Percentiles rank a stretch among this genome's conserved stretches.
Conservation (phyloP, 139 green algal genomes). For the Mychonastes homosphaera region DNA sequence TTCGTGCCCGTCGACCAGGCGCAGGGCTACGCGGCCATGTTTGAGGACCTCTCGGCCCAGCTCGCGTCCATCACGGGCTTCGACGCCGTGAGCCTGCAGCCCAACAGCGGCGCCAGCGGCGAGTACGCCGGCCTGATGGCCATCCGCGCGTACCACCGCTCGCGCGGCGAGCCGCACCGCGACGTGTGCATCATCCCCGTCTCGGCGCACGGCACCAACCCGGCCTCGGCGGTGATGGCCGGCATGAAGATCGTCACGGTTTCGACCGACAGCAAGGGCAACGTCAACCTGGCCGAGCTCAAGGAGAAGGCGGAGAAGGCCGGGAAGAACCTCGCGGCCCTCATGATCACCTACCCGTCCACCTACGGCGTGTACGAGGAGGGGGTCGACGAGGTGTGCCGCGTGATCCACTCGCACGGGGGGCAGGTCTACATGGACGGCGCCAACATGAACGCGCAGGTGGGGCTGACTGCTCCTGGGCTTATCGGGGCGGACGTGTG, state of each 20-base stretch:
- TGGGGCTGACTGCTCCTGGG: conserved; percentile 92
- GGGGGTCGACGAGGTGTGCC: conserved; percentile 91
- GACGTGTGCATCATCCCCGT: conserved; percentile 99
- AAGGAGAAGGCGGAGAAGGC: conserved; percentile 72
- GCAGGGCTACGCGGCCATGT: conserved; percentile 90
- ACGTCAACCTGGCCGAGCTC: conserved; percentile 90
- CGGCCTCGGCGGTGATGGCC: conserved; percentile 90
- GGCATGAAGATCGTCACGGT: conserved; percentile 94
- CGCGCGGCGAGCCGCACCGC: conserved; percentile 68
- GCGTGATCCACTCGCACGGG: conserved; percentile 86
- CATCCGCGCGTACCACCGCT: conserved; percentile 91
- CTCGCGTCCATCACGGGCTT: conserved; percentile 96
- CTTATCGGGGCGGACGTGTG: conserved; percentile 98
- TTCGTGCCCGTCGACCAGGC: conserved; percentile 78
- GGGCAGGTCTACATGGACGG: conserved; percentile 99
- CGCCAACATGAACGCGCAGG: conserved; percentile 99
- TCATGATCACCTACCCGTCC: conserved; percentile 99
- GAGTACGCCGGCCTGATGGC: conserved; percentile 99
- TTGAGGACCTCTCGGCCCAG: conserved; percentile 81
- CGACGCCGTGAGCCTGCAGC: conserved; percentile 93
- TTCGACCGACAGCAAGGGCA: conserved; percentile 72
- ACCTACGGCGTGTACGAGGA: conserved; percentile 98
- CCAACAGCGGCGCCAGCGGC: conserved; percentile 88
- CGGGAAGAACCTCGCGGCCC: conserved; percentile 86
- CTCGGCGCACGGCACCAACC: conserved; percentile 96